Percentiles rank a stretch among this genome's conserved stretches.
These are phyloP conservation scores for Alopecurus myosuroides DNA, from an alignment of 176 grass and related monocot species.

Conservation along the genomic window DNA sequence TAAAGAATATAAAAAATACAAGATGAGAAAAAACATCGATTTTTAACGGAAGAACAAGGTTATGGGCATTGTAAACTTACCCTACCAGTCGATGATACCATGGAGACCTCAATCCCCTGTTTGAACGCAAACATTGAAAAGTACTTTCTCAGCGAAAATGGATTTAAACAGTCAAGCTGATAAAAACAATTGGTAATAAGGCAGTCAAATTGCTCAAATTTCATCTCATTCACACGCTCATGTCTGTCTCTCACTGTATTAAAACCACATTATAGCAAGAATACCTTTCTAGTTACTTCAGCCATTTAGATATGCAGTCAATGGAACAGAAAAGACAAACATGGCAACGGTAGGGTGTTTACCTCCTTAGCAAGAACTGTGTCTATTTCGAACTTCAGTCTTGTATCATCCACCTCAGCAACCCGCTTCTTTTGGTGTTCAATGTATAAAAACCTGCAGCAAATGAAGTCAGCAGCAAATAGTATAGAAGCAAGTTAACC, in stretches of 20 bases:
- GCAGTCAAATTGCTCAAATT: neutral
- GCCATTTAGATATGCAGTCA: neutral
- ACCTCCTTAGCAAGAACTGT: slow-evolving; percentile 93
- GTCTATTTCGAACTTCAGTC: slow-evolving; percentile 84
- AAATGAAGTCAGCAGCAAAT: neutral
- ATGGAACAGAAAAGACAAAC: neutral
- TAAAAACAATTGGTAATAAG: slow-evolving; percentile 8
- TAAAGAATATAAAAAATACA: slow-evolving; percentile 21
- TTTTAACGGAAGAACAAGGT: neutral
- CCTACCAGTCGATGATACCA: slow-evolving; percentile 37
- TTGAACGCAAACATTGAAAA: neutral
- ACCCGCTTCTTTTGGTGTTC: slow-evolving; percentile 80
- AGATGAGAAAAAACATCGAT: neutral
- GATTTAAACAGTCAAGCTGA: neutral
- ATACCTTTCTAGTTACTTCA: slow-evolving; percentile 4
- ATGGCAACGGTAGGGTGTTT: neutral
- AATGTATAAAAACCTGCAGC: slow-evolving; percentile 61
- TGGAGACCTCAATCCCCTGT: slow-evolving; percentile 33
- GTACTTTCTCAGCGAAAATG: neutral
- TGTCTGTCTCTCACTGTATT: neutral
- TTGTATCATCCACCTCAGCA: slow-evolving; percentile 58
- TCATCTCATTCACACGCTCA: neutral
- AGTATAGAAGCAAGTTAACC: neutral
- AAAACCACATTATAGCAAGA: neutral
- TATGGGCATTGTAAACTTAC: slow-evolving; percentile 34